Evolutionary conservation across 306 rosid genomes (phyloP), one percentile per base, ranked within the genome.

Genomic region (Vigna reflexopilosa): DNA sequence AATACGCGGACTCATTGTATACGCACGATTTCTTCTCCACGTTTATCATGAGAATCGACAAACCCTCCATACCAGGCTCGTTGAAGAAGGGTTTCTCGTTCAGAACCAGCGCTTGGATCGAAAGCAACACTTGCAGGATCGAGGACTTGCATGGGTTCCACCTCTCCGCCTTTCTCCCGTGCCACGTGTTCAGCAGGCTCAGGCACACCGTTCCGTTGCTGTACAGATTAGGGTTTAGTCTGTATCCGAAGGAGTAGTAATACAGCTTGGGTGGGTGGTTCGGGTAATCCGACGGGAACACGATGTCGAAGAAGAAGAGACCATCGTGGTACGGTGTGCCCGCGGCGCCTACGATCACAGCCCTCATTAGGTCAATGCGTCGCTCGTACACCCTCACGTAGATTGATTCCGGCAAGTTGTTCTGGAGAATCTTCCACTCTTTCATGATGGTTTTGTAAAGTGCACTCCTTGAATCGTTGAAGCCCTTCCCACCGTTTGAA

Each of bases 251-350:
- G 0, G 93, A 86, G 26, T 7, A 81, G 80, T 30, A 92, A 1
- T 58, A 1, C 17, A 58, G 8, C 17, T 2, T 3, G 4, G 92
- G 97, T 0, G 97, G 93, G 0, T 6, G 45, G 9, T 0, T 55
- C 0, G 93, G 93, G 82, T 87, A 89, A 47, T 83, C 72, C 0
- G 67, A 12, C 0, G 91, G 80, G 30, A 91, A 80, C 0, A 38
- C 77, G 12, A 91, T 19, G 67, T 91, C 92, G 74, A 89, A 91
- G 86, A 87, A 77, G 83, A 83, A 89, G 10, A 88, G 81, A 3
- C 77, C 91, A 10, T 91, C 89, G 70, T 91, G 91, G 73, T 89
- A 87, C 0, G 92, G 97, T 11, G 93, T 91, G 4, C 87, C 97
- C 2, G 80, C 75, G 11, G 83, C 85, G 78, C 86, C 92, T 7